Base-by-base conservation (phyloP, 805 yeast species). In the Candida ovalis region DNA sequence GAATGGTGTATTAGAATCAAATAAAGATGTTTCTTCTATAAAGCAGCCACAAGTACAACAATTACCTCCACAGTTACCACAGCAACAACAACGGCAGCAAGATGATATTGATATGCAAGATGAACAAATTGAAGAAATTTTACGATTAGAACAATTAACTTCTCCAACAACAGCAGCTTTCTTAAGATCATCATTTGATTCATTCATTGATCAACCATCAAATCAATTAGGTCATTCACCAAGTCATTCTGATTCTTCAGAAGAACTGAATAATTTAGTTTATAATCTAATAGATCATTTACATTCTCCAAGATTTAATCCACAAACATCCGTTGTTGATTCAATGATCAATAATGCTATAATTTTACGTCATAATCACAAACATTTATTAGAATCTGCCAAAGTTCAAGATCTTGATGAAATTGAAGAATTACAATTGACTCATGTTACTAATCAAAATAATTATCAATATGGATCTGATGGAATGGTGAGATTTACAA, bases 271-370 rank as follows among this genome's bases (percentile, higher is more conserved):
- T 21, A 35, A 12, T 15, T 22, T 50, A 13, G 38, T 46, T 19
- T 36, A 21, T 33, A 45, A 19, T 21, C 23, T 51, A 33, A 41
- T 51, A 25, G 47, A 49, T n/a, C 46, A 45, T 33, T 39, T 51
- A 5, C 41, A 42, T 25, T 51, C 55, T 1, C 46, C 55, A n/a
- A 32, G 33, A 12, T 51, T 41, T 22, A 41, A 46, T 33, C 50
- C 52, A 12, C 44, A 40, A 6, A 17, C 42, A 13, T 41, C 43
- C 15, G 32, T 42, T 3, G 9, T 45, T 7, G 54, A 50, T 30
- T 42, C 42, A 10, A 42, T 44, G 42, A 50, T 50, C 19, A 42
- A 50, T 23, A 42, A 50, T 33, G 49, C 49, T 4, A 42, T 47
- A 8, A 30, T 44, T 6, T 17, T 30, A 28, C 40, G 36, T 3